Conservation (phyloP, 2,329 filamentous ascomycete species). For the Diplocarpon rosae region DNA sequence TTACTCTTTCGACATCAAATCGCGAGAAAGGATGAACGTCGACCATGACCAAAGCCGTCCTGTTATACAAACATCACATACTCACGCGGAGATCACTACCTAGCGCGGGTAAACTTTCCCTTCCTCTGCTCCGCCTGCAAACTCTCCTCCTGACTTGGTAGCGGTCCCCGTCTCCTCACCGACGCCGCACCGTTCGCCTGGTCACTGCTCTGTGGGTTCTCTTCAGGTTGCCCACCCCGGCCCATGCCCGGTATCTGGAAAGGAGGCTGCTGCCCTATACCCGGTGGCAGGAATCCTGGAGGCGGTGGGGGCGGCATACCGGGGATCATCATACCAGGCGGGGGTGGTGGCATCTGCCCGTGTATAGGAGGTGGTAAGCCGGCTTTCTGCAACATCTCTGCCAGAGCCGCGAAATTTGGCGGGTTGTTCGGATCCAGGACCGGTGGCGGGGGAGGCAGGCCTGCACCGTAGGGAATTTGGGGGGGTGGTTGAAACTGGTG, state of each 20-base stretch:
- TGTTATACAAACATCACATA: slow-evolving; percentile 11
- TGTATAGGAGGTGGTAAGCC: slow-evolving; percentile 45
- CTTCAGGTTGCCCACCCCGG: slow-evolving; percentile 1
- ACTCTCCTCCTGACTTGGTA: slow-evolving; percentile 78
- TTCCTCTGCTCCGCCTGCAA: slow-evolving; percentile 64
- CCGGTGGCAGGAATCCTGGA: slow-evolving; percentile 27
- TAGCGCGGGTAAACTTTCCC: slow-evolving; percentile 45
- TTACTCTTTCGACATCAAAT: too few relatives aligned
- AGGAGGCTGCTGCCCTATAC: slow-evolving; percentile 30
- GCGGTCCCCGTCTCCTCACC: slow-evolving; percentile 51
- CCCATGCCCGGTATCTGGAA: slow-evolving; percentile 25
- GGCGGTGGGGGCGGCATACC: slow-evolving; percentile 32
- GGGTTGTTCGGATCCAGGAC: slow-evolving; percentile 49
- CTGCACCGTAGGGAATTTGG: slow-evolving; percentile 33
- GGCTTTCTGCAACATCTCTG: slow-evolving; percentile 55
- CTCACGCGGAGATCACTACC: slow-evolving; percentile 10
- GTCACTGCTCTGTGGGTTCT: slow-evolving; percentile 24
- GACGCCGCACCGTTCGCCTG: slow-evolving; percentile 26
- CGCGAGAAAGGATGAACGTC: too few relatives aligned
- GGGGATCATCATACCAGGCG: slow-evolving; percentile 36
- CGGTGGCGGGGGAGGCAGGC: slow-evolving; percentile 36
- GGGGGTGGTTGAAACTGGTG: slow-evolving; percentile 28
- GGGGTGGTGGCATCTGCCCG: slow-evolving; percentile 23
- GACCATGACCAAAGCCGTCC: slow-evolving; percentile 3
- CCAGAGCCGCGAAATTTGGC: slow-evolving; percentile 47